A percentile compares a stretch with the other conserved stretches of the same genome.
Evolutionary conservation across 257 asterid genomes (phyloP).

Genomic region (Solanum lignicaule): DNA sequence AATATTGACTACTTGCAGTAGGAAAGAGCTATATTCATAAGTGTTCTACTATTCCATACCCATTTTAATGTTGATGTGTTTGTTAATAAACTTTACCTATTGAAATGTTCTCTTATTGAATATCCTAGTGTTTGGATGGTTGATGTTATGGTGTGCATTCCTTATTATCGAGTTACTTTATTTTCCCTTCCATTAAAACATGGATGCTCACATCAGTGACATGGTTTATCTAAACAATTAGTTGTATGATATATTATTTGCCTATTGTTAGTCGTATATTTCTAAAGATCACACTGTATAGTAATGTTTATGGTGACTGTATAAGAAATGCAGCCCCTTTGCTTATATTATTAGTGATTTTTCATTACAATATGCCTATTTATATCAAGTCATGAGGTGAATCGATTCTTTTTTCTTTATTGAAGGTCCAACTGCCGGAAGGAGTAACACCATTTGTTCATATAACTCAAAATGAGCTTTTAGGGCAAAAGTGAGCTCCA

Average conservation of each 20-base stretch:
- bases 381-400: conserved; percentile 6
- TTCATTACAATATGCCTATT: background rate
- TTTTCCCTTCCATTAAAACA: background rate
- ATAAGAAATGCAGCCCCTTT: background rate
- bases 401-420: conserved; percentile 10
- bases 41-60: background rate
- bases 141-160: background rate
- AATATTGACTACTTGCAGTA: background rate
- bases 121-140: background rate
- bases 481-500: conserved; percentile 47
- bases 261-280: background rate
- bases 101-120: background rate
- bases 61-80: background rate
- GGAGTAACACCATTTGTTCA: conserved; percentile 46
- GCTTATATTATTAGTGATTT: background rate
- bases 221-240: background rate
- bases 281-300: background rate
- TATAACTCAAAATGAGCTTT: conserved; percentile 49
- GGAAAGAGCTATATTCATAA: background rate
- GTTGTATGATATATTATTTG: background rate
- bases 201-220: background rate
- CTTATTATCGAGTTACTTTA: background rate
- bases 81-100: background rate
- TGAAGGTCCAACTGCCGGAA: conserved; percentile 42
- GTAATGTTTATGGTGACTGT: background rate